Evolutionary conservation across 2,329 filamentous ascomycete species (phyloP).

Genomic region (Periglandula ipomoeae): DNA sequence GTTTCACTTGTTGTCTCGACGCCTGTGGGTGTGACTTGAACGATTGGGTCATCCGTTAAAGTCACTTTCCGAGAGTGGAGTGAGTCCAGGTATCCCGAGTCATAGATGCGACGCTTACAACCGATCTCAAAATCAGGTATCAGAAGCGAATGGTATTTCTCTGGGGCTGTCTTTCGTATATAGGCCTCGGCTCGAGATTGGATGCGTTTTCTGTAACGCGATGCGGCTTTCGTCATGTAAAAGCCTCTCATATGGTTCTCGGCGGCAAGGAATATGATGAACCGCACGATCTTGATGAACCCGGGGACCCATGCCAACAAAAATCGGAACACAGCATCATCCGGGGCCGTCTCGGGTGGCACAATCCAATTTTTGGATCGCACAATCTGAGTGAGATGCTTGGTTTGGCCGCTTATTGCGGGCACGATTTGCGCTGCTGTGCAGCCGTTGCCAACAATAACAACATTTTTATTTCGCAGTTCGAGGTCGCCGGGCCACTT

Average conservation of each 20-base stretch:
- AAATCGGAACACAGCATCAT: no score
- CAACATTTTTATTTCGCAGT: no score
- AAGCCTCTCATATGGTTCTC: constrained; percentile 29
- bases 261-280: constrained; percentile 30
- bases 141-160: constrained; percentile 51
- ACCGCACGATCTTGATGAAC: constrained; percentile 26
- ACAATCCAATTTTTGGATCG: no score
- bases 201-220: constrained; percentile 24
- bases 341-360: no score
- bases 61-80: constrained; percentile 39
- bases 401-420: no score
- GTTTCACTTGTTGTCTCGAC: constrained; percentile 28
- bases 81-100: constrained; percentile 43
- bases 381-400: no score
- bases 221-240: constrained; percentile 25
- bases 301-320: constrained; percentile 41
- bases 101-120: constrained; percentile 55
- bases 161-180: constrained; percentile 37
- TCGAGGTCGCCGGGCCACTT: no score
- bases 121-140: constrained; percentile 54
- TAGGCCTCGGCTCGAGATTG: constrained; percentile 31
- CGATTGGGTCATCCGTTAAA: constrained; percentile 38
- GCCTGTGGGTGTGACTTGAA: constrained; percentile 34
- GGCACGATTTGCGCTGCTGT: no score
- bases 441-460: no score